Evolutionary conservation across 345 rosid genomes (phyloP).

Genomic region (Lepidium sativum): DNA sequence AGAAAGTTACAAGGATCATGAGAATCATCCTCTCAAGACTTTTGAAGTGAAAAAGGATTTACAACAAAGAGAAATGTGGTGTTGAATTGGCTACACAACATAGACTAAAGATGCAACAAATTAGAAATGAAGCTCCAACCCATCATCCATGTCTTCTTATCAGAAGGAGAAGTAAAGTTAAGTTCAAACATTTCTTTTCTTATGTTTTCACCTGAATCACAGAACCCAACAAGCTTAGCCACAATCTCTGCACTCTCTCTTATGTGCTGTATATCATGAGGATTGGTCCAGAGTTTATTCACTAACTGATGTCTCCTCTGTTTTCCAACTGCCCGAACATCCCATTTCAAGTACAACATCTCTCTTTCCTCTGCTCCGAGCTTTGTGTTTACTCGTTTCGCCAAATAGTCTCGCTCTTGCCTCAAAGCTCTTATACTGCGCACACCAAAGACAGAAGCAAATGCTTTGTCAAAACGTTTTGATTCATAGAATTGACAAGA

Average conservation of each 20-base stretch:
- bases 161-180: constrained; percentile 57
- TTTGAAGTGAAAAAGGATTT: neutral
- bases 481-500: neutral
- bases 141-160: constrained; percentile 81
- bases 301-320: constrained; percentile 81
- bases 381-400: constrained; percentile 71
- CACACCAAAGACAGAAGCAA: neutral
- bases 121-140: constrained; percentile 92
- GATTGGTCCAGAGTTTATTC: constrained; percentile 85
- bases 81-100: neutral
- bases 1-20: neutral
- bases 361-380: constrained; percentile 74
- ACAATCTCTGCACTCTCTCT: constrained; percentile 71
- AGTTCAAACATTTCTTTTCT: constrained; percentile 95
- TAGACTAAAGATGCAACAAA: constrained; percentile 45
- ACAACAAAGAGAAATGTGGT: neutral
- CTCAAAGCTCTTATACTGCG: constrained; percentile 67
- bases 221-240: constrained; percentile 82
- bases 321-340: constrained; percentile 64
- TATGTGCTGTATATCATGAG: constrained; percentile 60
- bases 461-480: neutral
- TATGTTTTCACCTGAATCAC: constrained; percentile 61
- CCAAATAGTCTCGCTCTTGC: constrained; percentile 84
- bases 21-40: neutral
- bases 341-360: constrained; percentile 76